Evolutionary conservation across 2,329 filamentous ascomycete genomes (phyloP).

Genomic region (Sporothrix curviconia): DNA sequence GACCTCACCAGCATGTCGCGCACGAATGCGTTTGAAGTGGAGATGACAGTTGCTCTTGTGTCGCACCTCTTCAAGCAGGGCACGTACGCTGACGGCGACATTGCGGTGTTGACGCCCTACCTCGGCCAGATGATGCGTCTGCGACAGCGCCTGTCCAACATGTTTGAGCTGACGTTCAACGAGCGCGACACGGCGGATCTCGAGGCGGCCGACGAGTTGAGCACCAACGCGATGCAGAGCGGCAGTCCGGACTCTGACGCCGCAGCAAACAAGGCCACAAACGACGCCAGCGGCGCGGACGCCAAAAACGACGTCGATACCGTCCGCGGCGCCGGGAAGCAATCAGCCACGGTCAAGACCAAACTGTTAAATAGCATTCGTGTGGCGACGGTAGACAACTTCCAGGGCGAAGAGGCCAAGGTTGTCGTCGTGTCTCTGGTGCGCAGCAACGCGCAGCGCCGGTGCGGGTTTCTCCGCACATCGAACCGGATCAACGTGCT

Average conservation of each 20-base stretch:
- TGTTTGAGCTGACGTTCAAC: constrained; percentile 52
- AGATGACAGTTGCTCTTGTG: constrained; percentile 59
- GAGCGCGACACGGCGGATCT: constrained; percentile 62
- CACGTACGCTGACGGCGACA: constrained; percentile 55
- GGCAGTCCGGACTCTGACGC: no score
- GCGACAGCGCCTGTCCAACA: constrained; percentile 47
- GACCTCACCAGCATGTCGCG: constrained; percentile 41
- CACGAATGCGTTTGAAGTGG: constrained; percentile 58
- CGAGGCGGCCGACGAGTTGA: constrained; percentile 53
- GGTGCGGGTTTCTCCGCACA: constrained; percentile 65
- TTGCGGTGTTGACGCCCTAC: constrained; percentile 68
- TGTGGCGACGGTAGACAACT: constrained; percentile 50
- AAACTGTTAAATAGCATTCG: no score
- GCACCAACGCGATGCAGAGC: constrained; percentile 40
- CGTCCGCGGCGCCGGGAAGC: no score
- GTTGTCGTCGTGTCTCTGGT: constrained; percentile 65
- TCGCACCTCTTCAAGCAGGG: constrained; percentile 65
- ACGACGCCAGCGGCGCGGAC: no score
- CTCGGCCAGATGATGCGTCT: constrained; percentile 64
- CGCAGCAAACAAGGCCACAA: no score
- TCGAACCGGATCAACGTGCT: constrained; percentile 65
- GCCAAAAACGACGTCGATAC: no score
- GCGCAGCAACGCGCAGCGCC: constrained; percentile 53
- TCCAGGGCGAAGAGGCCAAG: constrained; percentile 70
- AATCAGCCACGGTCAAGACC: no score